Evolutionary conservation across 805 yeast species (phyloP).

Genomic region (Candida andamanensis): DNA sequence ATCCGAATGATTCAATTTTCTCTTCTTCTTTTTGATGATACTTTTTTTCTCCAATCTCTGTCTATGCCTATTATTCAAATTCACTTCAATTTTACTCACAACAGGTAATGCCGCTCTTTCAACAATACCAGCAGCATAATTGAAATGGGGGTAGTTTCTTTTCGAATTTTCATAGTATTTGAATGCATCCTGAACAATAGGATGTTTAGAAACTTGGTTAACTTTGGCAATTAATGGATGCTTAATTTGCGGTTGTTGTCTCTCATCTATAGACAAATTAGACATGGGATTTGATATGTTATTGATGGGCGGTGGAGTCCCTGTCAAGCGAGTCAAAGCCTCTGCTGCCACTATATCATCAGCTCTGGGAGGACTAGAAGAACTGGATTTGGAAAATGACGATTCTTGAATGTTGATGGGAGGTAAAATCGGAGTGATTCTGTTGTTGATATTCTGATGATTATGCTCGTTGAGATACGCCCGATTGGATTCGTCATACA

Average conservation of each 20-base stretch:
- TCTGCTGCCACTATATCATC: slow-evolving; percentile 26
- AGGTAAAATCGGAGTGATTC: slow-evolving; percentile 6
- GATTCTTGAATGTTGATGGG: slow-evolving; percentile 1
- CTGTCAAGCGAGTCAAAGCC: slow-evolving; percentile 34
- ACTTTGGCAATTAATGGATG: slow-evolving; percentile 40
- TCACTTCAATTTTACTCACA: slow-evolving; percentile 45
- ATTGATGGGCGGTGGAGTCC: slow-evolving; percentile 10
- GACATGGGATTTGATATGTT: slow-evolving; percentile 8
- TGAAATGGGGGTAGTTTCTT: slow-evolving; percentile 44
- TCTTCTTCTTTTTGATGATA: slow-evolving; percentile 7
- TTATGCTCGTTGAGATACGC: not conserved
- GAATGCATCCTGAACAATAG: slow-evolving; percentile 45
- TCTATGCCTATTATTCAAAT: slow-evolving; percentile 35
- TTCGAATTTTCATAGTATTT: slow-evolving; percentile 43
- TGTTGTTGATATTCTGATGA: not conserved
- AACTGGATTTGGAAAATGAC: not conserved
- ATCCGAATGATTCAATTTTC: slow-evolving; percentile 9
- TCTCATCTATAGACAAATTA: slow-evolving; percentile 7
- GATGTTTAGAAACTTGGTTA: slow-evolving; percentile 33
- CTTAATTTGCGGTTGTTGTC: slow-evolving; percentile 1
- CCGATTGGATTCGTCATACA: not conserved
- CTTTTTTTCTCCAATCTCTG: slow-evolving; percentile 15
- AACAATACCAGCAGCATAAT: slow-evolving; percentile 57
- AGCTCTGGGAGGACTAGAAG: slow-evolving; percentile 1
- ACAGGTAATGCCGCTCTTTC: slow-evolving; percentile 53